Conservation (phyloP, 768 basidiomycete species). For the Cantharellus anzutake region DNA sequence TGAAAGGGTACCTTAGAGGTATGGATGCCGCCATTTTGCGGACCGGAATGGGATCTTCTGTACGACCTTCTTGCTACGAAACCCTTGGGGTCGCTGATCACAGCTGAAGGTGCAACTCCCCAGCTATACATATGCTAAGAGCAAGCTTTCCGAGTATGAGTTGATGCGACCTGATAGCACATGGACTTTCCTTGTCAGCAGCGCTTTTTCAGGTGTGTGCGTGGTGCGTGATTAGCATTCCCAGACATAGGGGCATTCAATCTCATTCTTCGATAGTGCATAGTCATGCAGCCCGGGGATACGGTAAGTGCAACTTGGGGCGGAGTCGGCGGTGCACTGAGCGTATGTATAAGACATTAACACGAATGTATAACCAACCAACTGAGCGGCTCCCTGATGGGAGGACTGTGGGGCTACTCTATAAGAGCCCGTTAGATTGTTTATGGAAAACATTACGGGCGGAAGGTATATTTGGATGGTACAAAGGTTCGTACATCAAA, state of each 20-base stretch:
- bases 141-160: conserved; percentile 44
- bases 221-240: conserved; percentile 38
- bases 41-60: conserved; percentile 89
- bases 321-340: neutral
- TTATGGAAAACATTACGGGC: conserved; percentile 86
- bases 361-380: conserved; percentile 93
- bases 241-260: neutral
- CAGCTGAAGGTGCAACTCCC: conserved; percentile 66
- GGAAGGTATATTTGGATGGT: conserved; percentile 87
- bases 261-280: conserved; percentile 15
- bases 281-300: conserved; percentile 91
- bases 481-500: conserved; percentile 45
- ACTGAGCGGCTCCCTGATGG: conserved; percentile 55
- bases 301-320: conserved; percentile 34
- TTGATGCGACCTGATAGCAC: conserved; percentile 58
- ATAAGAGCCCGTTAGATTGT: conserved; percentile 88
- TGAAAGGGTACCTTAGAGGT: conserved; percentile 69
- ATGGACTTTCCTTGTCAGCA: conserved; percentile 77
- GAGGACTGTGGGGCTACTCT: conserved; percentile 50
- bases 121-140: conserved; percentile 87
- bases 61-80: conserved; percentile 13
- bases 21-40: conserved; percentile 86
- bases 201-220: conserved; percentile 75
- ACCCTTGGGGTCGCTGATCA: conserved; percentile 2
- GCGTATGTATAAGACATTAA: conserved; percentile 39